phyloP scores from a whole-genome alignment of 108 stramenopile species.

The Cylindrotheca closterium region DNA sequence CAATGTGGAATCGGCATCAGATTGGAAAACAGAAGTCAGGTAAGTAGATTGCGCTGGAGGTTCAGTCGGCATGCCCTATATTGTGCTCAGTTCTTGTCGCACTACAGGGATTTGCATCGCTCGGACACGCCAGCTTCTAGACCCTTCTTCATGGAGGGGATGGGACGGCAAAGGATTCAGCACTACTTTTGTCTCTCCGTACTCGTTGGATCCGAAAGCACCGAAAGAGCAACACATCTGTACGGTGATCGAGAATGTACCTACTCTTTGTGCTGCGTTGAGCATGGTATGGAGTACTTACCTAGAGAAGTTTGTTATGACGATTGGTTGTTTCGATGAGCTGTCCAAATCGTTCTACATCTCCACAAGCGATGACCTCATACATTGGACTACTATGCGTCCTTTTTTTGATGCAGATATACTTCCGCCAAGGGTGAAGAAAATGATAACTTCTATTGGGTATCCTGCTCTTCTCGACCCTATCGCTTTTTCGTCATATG shows the following conservation, averaged over 20 bases:
- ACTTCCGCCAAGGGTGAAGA: conserved; percentile 1
- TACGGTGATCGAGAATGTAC: neutral
- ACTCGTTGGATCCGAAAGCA: neutral
- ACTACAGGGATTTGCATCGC: conserved; percentile 10
- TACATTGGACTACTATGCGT: conserved; percentile 13
- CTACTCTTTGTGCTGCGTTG: conserved; percentile 1
- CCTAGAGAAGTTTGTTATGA: conserved; percentile 5
- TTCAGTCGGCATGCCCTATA: too few relatives aligned
- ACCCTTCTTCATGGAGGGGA: conserved; percentile 16
- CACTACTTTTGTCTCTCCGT: conserved; percentile 9
- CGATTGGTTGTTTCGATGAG: neutral
- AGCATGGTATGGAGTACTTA: conserved; percentile 10
- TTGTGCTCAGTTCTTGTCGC: too few relatives aligned
- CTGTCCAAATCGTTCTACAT: neutral
- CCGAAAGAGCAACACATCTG: neutral
- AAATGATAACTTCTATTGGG: neutral
- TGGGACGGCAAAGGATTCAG: conserved; percentile 17
- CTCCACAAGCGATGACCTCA: conserved; percentile 10
- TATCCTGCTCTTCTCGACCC: conserved; percentile 19
- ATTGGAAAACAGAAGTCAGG: conserved; percentile 9
- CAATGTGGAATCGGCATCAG: conserved; percentile 17
- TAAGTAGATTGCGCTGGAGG: too few relatives aligned
- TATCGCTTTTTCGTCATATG: neutral
- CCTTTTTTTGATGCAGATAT: neutral
- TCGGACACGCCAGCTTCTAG: conserved; percentile 11